Percentiles rank a stretch among this genome's conserved stretches.
These are phyloP conservation scores for Dioscorea zingiberensis DNA, from an alignment of 106 monocot genomes.

Conservation along the genomic window DNA sequence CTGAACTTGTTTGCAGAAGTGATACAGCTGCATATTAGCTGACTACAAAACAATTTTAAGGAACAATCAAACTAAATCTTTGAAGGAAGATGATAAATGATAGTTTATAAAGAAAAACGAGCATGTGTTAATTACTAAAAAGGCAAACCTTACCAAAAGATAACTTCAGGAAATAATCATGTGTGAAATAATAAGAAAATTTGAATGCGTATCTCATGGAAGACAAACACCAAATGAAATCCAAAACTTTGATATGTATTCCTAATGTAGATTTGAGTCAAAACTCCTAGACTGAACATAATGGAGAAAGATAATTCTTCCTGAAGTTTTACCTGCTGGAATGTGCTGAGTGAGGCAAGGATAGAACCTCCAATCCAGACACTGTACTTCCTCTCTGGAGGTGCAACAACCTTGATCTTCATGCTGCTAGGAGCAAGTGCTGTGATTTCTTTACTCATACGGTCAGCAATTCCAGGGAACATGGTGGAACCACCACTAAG, in stretches of 20 bases:
- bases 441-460: slow-evolving; percentile 29
- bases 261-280: no score
- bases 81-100: background rate
- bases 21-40: no score
- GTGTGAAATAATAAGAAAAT: no score
- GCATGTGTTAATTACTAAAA: no score
- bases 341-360: slow-evolving; percentile 29
- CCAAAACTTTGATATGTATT: no score
- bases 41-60: background rate
- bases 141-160: no score
- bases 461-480: slow-evolving; percentile 33
- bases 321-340: slow-evolving; percentile 19
- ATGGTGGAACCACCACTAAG: slow-evolving; percentile 27
- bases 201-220: no score
- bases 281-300: background rate
- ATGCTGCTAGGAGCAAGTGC: slow-evolving; percentile 30
- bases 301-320: background rate
- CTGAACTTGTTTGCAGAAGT: no score
- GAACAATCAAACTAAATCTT: background rate
- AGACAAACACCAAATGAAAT: no score
- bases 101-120: no score
- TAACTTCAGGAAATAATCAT: no score
- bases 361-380: slow-evolving; percentile 33
- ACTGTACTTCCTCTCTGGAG: slow-evolving; percentile 28
- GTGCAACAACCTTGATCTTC: slow-evolving; percentile 34